Base-by-base conservation (phyloP, 306 rosid species). In the Citrullus amarus region DNA sequence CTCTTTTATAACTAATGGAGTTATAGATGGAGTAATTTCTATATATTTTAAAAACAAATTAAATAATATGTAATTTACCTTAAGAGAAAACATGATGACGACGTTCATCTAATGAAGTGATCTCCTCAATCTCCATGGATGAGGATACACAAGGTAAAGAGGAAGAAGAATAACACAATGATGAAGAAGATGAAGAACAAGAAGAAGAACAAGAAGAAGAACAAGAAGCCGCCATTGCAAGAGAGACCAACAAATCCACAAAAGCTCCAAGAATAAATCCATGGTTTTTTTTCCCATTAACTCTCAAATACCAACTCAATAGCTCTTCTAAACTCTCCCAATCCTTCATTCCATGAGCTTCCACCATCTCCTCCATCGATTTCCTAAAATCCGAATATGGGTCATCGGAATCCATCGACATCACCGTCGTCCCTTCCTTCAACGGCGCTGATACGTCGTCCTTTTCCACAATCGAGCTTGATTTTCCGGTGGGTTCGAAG, bases 291-390 rank as follows among this genome's bases (percentile, higher is more conserved):
- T 81, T 81, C 0, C 62, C 86, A 62, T 96, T 92, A 6, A 81
- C 85, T 69, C 80, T 88, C 87, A 96, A 80, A 76, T 86, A 96
- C 83, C 92, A 90, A 61, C 83, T 81, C 79, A 96, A 55, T 65
- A 96, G 99, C 83, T 96, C 90, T 25, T 92, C 97, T 1, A 96
- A 86, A 6, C 57, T 56, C 18, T 90, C 90, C 99, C 98, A 91
- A 2, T 86, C 88, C 68, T 84, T 85, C 58, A 91, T 38, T 1
- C 86, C 90, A 61, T 85, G 83, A 16, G 96, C 88, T 34, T 88
- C 89, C 56, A 91, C 96, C 96, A 96, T 96, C 66, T 96, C 99
- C 85, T 86, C 96, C 92, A 96, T 92, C 0, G 99, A 92, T 15
- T 79, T 80, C 7, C 88, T 85, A 78, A 96, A 96, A 72, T 96